These are phyloP conservation scores for Geotrichum restrictum DNA, from an alignment of 1,139 yeast species.

Conservation along the genomic window DNA sequence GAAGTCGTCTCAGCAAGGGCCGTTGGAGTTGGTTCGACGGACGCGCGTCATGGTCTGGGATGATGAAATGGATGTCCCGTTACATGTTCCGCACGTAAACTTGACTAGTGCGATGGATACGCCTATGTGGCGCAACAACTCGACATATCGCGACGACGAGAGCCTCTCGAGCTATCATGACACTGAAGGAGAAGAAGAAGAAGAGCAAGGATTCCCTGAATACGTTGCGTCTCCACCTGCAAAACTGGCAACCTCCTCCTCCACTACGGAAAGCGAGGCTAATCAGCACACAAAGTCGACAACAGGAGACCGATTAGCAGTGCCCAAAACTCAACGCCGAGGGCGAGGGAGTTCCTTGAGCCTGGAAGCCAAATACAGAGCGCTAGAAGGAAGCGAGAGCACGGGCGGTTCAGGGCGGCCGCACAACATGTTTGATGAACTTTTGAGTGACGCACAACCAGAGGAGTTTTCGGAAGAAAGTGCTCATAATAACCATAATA, in stretches of 20 bases:
- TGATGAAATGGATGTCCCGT: constrained; percentile 58
- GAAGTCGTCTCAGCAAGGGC: constrained; percentile 57
- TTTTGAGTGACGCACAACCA: constrained; percentile 12
- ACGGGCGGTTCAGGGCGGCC: not conserved
- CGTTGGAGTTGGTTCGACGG: constrained; percentile 60
- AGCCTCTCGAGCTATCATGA: not conserved
- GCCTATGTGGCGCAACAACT: constrained; percentile 22
- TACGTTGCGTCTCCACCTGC: not conserved
- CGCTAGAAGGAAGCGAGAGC: constrained; percentile 19
- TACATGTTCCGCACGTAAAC: constrained; percentile 37
- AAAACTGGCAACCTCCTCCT: not conserved
- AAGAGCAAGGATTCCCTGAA: constrained; percentile 16
- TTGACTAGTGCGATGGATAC: constrained; percentile 27
- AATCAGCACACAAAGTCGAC: not conserved
- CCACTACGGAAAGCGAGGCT: not conserved
- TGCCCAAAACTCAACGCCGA: not conserved
- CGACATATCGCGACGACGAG: constrained; percentile 9
- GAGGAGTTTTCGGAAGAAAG: not conserved
- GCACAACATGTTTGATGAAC: constrained; percentile 12
- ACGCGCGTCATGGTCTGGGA: constrained; percentile 58
- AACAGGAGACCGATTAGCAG: constrained; percentile 3
- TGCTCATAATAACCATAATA: not conserved
- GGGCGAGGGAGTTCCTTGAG: constrained; percentile 18
- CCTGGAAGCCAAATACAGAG: constrained; percentile 30
- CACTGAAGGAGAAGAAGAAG: constrained; percentile 6